These are phyloP conservation scores for Saccharomycopsis hybrid DNA, from an alignment of 1,139 yeast genomes.

Conservation along the genomic window DNA sequence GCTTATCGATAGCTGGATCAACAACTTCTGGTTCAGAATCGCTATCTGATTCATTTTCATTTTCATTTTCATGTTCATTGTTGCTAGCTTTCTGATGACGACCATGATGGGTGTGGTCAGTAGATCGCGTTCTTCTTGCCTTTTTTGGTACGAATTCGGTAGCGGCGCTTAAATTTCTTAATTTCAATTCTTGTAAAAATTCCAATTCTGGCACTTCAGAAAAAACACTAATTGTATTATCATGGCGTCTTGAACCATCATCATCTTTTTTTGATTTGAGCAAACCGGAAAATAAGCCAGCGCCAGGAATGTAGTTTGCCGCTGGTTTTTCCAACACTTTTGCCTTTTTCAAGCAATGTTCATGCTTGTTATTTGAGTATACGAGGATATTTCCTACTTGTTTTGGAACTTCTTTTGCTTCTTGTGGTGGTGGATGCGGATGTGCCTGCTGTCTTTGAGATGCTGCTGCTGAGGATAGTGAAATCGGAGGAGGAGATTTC, in stretches of 20 bases:
- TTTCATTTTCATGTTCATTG: background rate
- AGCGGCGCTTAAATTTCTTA: constrained; percentile 7
- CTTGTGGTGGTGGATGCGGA: background rate
- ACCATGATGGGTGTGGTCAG: too few species aligned
- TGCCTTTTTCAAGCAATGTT: constrained; percentile 15
- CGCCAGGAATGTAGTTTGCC: constrained; percentile 15
- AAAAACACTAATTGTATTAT: constrained; percentile 14
- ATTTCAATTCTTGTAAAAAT: constrained; percentile 12
- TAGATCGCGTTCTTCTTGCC: background rate
- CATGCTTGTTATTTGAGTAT: constrained; percentile 12
- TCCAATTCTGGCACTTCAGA: constrained; percentile 10
- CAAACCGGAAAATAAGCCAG: constrained; percentile 13
- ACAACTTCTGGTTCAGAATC: constrained; percentile 20
- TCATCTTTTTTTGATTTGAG: constrained; percentile 3
- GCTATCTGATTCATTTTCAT: constrained; percentile 9
- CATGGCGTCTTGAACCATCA: background rate
- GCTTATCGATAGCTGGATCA: constrained; percentile 19
- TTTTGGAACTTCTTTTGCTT: background rate
- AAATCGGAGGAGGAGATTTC: background rate
- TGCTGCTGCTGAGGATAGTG: too few species aligned
- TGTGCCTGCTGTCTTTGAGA: too few species aligned
- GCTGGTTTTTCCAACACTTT: constrained; percentile 13
- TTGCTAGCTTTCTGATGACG: background rate
- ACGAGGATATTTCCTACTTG: constrained; percentile 10
- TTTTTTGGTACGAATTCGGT: background rate